Evolutionary conservation across 2,329 filamentous ascomycete genomes (phyloP).

Genomic region (Colletotrichum eremochloae): DNA sequence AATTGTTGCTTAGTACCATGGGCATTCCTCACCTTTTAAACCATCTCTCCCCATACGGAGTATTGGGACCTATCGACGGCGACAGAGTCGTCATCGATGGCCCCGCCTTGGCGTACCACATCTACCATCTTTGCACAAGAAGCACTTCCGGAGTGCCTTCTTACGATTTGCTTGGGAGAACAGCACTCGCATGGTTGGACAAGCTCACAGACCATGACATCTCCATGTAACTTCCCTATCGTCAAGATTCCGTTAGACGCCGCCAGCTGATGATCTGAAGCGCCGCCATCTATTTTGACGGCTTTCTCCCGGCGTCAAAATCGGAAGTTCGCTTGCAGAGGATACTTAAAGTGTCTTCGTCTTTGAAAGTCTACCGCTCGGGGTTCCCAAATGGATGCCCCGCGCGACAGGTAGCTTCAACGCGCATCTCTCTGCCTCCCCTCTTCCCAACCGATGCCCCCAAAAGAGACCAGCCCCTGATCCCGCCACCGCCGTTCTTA

Average conservation of each 20-base stretch:
- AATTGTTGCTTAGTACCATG: conserved; percentile 54
- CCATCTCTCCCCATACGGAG: conserved; percentile 66
- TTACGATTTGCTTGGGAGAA: conserved; percentile 73
- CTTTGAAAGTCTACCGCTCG: conserved; percentile 63
- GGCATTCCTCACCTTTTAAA: conserved; percentile 70
- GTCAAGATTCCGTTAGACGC: neutral
- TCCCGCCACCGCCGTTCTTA: conserved; percentile 75
- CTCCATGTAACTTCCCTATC: conserved; percentile 66
- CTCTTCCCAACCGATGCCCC: conserved; percentile 47
- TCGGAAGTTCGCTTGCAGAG: conserved; percentile 71
- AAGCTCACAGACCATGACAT: conserved; percentile 67
- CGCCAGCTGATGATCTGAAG: conserved; percentile 53
- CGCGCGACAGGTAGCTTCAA: conserved; percentile 42
- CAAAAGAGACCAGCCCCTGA: conserved; percentile 54
- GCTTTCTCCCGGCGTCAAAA: conserved; percentile 79
- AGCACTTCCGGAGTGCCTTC: conserved; percentile 69
- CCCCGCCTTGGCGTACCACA: conserved; percentile 81
- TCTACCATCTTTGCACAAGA: conserved; percentile 69
- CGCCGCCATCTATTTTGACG: conserved; percentile 86
- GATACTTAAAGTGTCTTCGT: conserved; percentile 68
- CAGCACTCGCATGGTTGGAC: conserved; percentile 73
- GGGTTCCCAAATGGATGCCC: conserved; percentile 48
- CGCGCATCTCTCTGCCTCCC: conserved; percentile 21
- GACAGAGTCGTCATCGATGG: conserved; percentile 76
- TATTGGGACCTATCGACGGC: conserved; percentile 55